Conservation (phyloP, 495 filamentous ascomycete species). For the Hypomontagnella monticulosa region DNA sequence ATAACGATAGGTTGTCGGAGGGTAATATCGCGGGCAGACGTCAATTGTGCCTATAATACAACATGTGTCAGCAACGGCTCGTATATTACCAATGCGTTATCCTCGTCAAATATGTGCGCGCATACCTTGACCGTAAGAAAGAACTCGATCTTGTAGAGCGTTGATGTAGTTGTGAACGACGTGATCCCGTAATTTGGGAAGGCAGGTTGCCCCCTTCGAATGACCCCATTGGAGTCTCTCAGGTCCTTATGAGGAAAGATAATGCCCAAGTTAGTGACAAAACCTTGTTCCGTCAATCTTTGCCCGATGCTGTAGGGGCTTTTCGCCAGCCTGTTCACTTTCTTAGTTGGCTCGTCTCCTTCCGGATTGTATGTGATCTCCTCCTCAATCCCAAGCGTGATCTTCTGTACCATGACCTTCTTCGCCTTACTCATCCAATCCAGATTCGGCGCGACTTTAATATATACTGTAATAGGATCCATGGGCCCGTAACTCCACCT, state of each 20-base stretch:
- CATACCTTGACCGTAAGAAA: conserved; percentile 91
- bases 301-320: conserved; percentile 82
- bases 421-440: conserved; percentile 90
- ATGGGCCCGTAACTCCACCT: conserved; percentile 96
- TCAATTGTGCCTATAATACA: conserved; percentile 78
- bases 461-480: conserved; percentile 94
- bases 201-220: conserved; percentile 82
- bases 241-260: conserved; percentile 92
- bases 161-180: conserved; percentile 93
- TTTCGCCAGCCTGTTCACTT: conserved; percentile 85
- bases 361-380: conserved; percentile 98
- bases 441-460: conserved; percentile 89
- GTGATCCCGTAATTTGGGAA: conserved; percentile 90
- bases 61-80: conserved; percentile 35
- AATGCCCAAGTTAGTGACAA: conserved; percentile 88
- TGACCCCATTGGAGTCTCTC: conserved; percentile 85
- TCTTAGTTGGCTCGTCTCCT: conserved; percentile 94
- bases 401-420: conserved; percentile 92
- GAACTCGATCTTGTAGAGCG: conserved; percentile 98
- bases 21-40: conserved; percentile 87
- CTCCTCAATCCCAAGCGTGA: conserved; percentile 94
- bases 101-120: conserved; percentile 1
- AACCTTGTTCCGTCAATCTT: conserved; percentile 87
- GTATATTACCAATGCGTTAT: background rate
- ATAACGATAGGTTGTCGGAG: conserved; percentile 95